Conservation (phyloP, 345 rosid genomes). For the Camelina laxa region DNA sequence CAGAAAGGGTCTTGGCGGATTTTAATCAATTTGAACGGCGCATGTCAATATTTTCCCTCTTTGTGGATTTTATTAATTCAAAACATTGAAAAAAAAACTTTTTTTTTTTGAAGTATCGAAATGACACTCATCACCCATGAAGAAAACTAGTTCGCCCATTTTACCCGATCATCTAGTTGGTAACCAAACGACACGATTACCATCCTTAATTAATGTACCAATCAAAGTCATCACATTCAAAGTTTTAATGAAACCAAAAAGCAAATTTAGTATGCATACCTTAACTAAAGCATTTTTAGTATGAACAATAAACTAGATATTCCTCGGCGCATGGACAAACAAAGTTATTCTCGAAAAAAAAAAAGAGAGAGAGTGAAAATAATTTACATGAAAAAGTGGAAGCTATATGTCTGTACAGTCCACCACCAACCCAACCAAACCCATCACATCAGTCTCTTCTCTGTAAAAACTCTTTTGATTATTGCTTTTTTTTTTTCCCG, state of each 20-base stretch:
- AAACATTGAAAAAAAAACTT: no score
- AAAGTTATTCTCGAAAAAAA: neutral
- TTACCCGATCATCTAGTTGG: no score
- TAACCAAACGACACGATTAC: no score
- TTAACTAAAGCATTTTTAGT: conserved; percentile 23
- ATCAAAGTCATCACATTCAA: neutral
- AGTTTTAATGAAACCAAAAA: conserved; percentile 12
- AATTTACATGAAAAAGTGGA: conserved; percentile 20
- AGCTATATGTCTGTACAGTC: conserved; percentile 31
- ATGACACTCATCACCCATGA: no score
- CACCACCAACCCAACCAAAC: conserved; percentile 40
- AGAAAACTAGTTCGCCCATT: no score
- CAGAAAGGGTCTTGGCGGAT: no score
- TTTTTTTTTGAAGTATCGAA: no score
- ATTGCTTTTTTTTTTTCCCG: neutral
- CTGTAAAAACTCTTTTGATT: conserved; percentile 24
- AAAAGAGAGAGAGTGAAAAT: conserved; percentile 11
- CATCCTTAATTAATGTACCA: no score
- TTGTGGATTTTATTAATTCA: no score
- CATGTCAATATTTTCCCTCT: no score
- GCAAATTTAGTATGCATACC: neutral
- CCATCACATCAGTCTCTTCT: conserved; percentile 41
- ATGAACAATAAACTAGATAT: conserved; percentile 5
- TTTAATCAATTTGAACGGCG: no score
- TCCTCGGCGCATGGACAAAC: conserved; percentile 33